These are phyloP conservation scores for Fusarium devonianum DNA, from an alignment of 2,329 filamentous ascomycete genomes.

Conservation along the genomic window DNA sequence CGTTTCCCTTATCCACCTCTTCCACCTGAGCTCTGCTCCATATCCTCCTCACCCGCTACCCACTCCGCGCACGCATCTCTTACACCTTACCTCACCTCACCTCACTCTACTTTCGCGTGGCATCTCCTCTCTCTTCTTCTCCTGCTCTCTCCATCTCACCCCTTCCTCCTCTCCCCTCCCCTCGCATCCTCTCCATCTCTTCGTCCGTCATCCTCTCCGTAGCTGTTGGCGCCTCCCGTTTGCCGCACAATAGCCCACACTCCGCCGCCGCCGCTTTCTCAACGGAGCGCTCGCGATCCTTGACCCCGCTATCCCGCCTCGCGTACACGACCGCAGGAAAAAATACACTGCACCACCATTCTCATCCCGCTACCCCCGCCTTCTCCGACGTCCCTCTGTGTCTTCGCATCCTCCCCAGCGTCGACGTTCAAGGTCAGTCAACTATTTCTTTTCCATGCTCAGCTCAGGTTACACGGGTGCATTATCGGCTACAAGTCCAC, in stretches of 20 bases:
- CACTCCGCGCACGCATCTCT: slow-evolving; percentile 43
- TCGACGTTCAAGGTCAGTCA: slow-evolving; percentile 39
- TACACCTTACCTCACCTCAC: slow-evolving; percentile 35
- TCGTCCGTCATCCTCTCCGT: slow-evolving; percentile 32
- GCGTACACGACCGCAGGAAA: slow-evolving; percentile 42
- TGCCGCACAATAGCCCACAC: slow-evolving; percentile 31
- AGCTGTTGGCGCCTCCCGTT: slow-evolving; percentile 33
- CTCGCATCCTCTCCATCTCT: slow-evolving; percentile 33
- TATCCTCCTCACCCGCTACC: slow-evolving; percentile 31
- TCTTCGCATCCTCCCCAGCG: slow-evolving; percentile 34
- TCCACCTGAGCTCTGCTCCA: slow-evolving; percentile 32
- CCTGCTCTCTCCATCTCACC: slow-evolving; percentile 36
- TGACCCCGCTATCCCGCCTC: slow-evolving; percentile 47
- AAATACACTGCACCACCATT: slow-evolving; percentile 39
- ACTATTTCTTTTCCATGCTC: background rate
- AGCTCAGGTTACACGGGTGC: background rate
- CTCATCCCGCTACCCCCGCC: slow-evolving; percentile 31
- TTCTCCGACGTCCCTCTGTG: slow-evolving; percentile 30
- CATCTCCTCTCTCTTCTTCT: slow-evolving; percentile 36
- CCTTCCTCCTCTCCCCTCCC: slow-evolving; percentile 39
- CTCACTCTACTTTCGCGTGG: slow-evolving; percentile 43
- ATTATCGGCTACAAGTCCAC: background rate
- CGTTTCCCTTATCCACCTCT: slow-evolving; percentile 25
- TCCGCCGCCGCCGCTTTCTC: slow-evolving; percentile 31
- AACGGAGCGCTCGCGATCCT: slow-evolving; percentile 40